A percentile compares a stretch with the other conserved stretches of the same genome.
These are phyloP conservation scores for Wallemia hederae DNA, from an alignment of 1,284 basidiomycete species.

Conservation along the genomic window DNA sequence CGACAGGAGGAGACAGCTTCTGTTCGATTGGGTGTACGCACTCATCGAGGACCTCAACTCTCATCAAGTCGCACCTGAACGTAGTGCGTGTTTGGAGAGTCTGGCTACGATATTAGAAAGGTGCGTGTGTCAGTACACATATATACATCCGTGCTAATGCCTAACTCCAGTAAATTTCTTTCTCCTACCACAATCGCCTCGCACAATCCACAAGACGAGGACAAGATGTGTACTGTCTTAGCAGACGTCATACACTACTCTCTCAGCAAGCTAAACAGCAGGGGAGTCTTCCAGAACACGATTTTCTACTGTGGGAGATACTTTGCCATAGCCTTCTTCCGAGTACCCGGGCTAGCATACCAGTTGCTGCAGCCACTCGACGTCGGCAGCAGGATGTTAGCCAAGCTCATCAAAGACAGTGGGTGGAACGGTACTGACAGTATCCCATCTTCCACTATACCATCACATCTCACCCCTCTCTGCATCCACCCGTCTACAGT, in stretches of 20 bases:
- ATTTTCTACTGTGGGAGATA: background rate
- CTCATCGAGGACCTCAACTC: background rate
- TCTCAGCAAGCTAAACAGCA: background rate
- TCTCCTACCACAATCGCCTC: background rate
- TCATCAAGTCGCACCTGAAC: background rate
- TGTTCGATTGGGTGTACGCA: background rate
- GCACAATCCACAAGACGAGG: background rate
- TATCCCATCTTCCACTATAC: too few relatives aligned
- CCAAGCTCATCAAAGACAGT: background rate
- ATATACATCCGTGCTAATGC: background rate
- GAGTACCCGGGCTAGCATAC: background rate
- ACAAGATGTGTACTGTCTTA: background rate
- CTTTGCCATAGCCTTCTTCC: background rate
- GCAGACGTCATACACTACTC: background rate
- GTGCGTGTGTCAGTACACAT: too few relatives aligned
- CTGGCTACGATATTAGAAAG: background rate
- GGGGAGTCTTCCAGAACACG: background rate
- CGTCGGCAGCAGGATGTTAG: background rate
- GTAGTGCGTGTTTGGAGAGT: background rate
- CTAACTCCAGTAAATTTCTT: background rate
- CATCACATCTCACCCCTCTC: background rate
- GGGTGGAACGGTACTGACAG: background rate
- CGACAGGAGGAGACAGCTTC: background rate
- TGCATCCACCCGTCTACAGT: background rate
- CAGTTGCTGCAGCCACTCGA: background rate